Conservation (phyloP, 2,329 filamentous ascomycete species). For the Pseudogymnoascus sp. region DNA sequence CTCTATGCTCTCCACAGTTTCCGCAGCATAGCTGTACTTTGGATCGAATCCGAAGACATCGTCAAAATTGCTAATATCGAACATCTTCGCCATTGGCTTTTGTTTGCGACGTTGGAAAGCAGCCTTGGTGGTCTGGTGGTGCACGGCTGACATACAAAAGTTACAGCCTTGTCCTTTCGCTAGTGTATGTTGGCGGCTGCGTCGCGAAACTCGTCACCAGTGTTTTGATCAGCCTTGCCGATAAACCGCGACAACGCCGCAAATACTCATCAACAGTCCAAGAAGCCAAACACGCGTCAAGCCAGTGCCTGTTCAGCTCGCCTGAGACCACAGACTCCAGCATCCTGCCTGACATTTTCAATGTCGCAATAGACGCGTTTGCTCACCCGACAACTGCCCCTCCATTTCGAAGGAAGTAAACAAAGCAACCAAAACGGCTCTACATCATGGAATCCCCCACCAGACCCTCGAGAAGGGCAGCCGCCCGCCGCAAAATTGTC, state of each 20-base stretch:
- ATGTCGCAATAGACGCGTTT: not conserved
- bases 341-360: not conserved
- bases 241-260: not conserved
- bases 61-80: conserved; percentile 59
- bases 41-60: conserved; percentile 56
- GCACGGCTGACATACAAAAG: conserved; percentile 2
- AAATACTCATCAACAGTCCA: not conserved
- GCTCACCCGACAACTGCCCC: not conserved
- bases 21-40: conserved; percentile 54
- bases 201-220: conserved; percentile 4
- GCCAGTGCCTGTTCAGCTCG: not conserved
- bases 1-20: conserved; percentile 54
- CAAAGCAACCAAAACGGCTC: not conserved
- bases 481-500: conserved; percentile 62
- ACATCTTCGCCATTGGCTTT: conserved; percentile 35
- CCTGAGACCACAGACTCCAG: not conserved
- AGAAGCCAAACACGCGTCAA: not conserved
- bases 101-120: not conserved
- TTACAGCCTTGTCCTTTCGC: conserved; percentile 5
- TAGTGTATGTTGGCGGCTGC: not conserved
- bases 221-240: conserved; percentile 5
- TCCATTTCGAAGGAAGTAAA: conserved; percentile 5
- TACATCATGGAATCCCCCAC: conserved; percentile 29
- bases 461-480: conserved; percentile 51
- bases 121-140: conserved; percentile 6